These are phyloP conservation scores for Hypoxylon sp. DNA, from an alignment of 2,329 filamentous ascomycete genomes.

Conservation along the genomic window DNA sequence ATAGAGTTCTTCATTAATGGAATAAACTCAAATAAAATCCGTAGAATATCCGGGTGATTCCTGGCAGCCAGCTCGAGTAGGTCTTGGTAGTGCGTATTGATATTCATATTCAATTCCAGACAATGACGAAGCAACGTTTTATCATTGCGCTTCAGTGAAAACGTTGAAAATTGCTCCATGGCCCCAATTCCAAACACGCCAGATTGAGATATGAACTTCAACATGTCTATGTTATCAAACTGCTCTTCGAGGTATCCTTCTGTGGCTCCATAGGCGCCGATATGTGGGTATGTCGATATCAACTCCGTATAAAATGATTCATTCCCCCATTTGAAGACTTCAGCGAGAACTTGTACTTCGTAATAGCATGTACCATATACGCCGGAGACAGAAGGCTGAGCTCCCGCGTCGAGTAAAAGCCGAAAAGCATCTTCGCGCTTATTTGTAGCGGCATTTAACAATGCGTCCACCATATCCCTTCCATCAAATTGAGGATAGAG, in stretches of 20 bases:
- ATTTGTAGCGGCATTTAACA: background rate
- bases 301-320: conserved; percentile 1
- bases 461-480: background rate
- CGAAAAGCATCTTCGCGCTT: conserved; percentile 10
- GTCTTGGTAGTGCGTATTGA: background rate
- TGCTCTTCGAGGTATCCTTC: too few species aligned
- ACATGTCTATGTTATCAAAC: conserved; percentile 6
- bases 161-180: background rate
- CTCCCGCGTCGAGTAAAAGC: conserved; percentile 11
- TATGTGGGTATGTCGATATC: background rate
- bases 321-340: conserved; percentile 6
- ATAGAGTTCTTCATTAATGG: background rate
- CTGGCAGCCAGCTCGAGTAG: background rate
- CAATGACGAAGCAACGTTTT: background rate
- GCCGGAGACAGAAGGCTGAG: too few species aligned
- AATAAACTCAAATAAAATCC: conserved; percentile 1
- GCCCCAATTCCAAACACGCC: background rate
- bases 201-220: conserved; percentile 5
- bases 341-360: background rate
- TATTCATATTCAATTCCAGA: conserved; percentile 4
- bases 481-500: background rate
- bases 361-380: too few species aligned
- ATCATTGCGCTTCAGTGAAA: background rate
- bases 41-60: conserved; percentile 2
- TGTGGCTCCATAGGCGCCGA: too few species aligned